phyloP scores from a whole-genome alignment of 495 filamentous ascomycete species.

The Talaromyces adpressus region DNA sequence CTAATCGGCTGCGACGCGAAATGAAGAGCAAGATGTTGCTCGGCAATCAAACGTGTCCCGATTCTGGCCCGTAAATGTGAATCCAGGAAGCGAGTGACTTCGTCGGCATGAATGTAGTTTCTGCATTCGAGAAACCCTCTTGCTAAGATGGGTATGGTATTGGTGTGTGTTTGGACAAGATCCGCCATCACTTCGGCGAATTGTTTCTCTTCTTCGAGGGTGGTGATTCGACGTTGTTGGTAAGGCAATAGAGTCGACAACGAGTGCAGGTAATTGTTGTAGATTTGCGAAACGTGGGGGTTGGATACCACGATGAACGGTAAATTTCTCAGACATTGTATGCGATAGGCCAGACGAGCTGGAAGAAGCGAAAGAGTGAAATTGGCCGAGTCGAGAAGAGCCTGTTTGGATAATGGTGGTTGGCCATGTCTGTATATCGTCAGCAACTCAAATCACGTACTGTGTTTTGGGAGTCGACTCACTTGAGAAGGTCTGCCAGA shows the following conservation, averaged over 20 bases:
- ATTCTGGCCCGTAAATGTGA: slow-evolving; percentile 91
- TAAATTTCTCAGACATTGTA: slow-evolving; percentile 84
- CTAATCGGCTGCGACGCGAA: slow-evolving; percentile 68
- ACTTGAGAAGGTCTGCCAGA: slow-evolving; percentile 85
- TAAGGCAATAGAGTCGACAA: slow-evolving; percentile 83
- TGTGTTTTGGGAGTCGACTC: slow-evolving; percentile 9
- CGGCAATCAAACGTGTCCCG: slow-evolving; percentile 87
- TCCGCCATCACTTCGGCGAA: slow-evolving; percentile 91
- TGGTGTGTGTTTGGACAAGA: slow-evolving; percentile 84
- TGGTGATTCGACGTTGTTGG: slow-evolving; percentile 67
- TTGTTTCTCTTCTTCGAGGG: slow-evolving; percentile 76
- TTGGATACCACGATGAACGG: slow-evolving; percentile 98
- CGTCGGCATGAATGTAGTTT: slow-evolving; percentile 69
- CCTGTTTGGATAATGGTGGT: slow-evolving; percentile 72
- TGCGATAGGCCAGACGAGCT: slow-evolving; percentile 87
- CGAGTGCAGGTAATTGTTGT: slow-evolving; percentile 90
- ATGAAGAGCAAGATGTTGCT: slow-evolving; percentile 94
- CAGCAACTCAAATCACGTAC: neutral
- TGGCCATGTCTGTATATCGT: slow-evolving; percentile 64
- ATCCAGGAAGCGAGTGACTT: slow-evolving; percentile 87
- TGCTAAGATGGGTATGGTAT: slow-evolving; percentile 90
- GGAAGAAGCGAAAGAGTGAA: slow-evolving; percentile 91
- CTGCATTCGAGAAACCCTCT: slow-evolving; percentile 87
- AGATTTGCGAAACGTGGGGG: slow-evolving; percentile 83
- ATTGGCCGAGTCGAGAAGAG: slow-evolving; percentile 82